These are phyloP conservation scores for Capsella bursapastoris DNA, from an alignment of 345 rosid species.

Conservation along the genomic window DNA sequence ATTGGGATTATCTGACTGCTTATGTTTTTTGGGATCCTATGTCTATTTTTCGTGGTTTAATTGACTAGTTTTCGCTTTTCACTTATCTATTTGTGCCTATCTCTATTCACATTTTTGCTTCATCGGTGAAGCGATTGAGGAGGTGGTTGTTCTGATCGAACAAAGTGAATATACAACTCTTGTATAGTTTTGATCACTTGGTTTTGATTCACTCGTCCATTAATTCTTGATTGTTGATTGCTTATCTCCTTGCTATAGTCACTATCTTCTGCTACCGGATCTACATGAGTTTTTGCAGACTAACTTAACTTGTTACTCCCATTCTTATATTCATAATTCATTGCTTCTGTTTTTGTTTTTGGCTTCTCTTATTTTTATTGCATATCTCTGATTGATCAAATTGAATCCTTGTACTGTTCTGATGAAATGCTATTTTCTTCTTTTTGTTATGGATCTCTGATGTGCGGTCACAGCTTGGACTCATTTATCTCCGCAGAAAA, in stretches of 20 bases:
- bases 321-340: neutral
- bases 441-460: slow-evolving; percentile 10
- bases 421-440: neutral
- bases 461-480: slow-evolving; percentile 16
- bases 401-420: slow-evolving; percentile 3
- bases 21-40: neutral
- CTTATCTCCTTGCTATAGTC: slow-evolving; percentile 1
- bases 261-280: slow-evolving; percentile 25
- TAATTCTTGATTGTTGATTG: neutral
- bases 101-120: slow-evolving; percentile 18
- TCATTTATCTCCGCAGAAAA: slow-evolving; percentile 31
- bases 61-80: neutral
- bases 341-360: neutral
- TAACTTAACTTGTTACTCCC: neutral
- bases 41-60: slow-evolving; percentile 1
- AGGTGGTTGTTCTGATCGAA: slow-evolving; percentile 28
- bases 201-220: slow-evolving; percentile 10
- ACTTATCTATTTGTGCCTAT: neutral
- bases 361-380: neutral
- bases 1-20: neutral
- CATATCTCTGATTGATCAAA: slow-evolving; percentile 28
- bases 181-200: slow-evolving; percentile 22
- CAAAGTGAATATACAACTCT: slow-evolving; percentile 15
- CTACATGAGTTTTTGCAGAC: neutral
- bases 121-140: slow-evolving; percentile 1